phyloP scores from a whole-genome alignment of 805 yeast species.

The Tetrapisispora namnaoensis region DNA sequence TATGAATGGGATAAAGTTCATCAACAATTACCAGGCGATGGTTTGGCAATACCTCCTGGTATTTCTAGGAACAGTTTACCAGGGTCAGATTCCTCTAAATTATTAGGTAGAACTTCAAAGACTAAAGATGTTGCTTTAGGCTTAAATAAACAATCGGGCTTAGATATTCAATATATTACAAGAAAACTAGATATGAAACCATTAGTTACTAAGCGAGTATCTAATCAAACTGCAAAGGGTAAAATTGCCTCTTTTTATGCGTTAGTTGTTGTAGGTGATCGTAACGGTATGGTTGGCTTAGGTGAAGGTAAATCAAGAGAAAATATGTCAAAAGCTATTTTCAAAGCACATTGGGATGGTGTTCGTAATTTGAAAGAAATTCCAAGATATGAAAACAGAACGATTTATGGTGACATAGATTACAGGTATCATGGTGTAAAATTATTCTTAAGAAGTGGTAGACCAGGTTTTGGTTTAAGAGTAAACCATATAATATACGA shows the following conservation, averaged over 20 bases:
- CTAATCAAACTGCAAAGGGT: constrained; percentile 88
- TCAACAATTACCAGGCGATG: constrained; percentile 19
- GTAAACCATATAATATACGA: constrained; percentile 86
- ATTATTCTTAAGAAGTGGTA: constrained; percentile 72
- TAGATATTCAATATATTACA: constrained; percentile 50
- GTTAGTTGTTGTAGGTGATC: constrained; percentile 83
- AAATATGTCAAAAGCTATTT: constrained; percentile 62
- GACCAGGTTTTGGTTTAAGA: constrained; percentile 88
- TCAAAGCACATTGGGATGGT: constrained; percentile 89
- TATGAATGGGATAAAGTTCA: constrained; percentile 17
- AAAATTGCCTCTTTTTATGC: constrained; percentile 76
- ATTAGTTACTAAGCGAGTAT: constrained; percentile 65
- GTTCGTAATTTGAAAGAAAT: constrained; percentile 72
- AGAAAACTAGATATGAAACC: constrained; percentile 51
- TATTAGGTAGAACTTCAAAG: constrained; percentile 14
- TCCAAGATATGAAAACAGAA: constrained; percentile 85
- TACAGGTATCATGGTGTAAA: constrained; percentile 81
- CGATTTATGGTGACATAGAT: constrained; percentile 76
- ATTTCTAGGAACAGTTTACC: constrained; percentile 1
- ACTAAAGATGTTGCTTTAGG: constrained; percentile 36
- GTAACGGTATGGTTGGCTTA: constrained; percentile 85
- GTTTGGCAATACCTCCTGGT: constrained; percentile 16
- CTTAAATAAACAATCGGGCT: constrained; percentile 55
- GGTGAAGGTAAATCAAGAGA: constrained; percentile 90
- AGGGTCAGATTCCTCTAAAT: neutral